Percentiles rank a stretch among this genome's conserved stretches.
Evolutionary conservation across 192 early-diverging fungal genomes (phyloP).

Genomic region (Oehlia diaphana): DNA sequence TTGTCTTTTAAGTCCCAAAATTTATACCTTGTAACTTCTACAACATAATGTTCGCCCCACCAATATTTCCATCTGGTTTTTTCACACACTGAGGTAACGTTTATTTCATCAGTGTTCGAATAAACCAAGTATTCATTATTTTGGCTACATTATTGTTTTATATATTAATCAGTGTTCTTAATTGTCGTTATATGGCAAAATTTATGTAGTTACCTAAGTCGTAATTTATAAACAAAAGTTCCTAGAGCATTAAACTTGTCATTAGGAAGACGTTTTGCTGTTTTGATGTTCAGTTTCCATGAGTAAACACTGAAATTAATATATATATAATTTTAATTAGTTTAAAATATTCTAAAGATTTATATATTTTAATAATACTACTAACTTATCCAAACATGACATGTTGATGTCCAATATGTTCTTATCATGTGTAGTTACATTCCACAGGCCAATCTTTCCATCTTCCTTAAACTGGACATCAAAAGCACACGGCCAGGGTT

Average conservation of each 20-base stretch:
- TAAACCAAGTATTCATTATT: conserved; percentile 34
- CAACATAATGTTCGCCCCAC: conserved; percentile 39
- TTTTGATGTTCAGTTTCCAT: conserved; percentile 38
- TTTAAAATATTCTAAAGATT: not conserved
- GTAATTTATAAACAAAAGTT: conserved; percentile 33
- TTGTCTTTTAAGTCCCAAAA: conserved; percentile 32
- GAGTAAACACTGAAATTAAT: conserved; percentile 37
- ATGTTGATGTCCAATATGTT: conserved; percentile 33
- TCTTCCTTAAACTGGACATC: conserved; percentile 34
- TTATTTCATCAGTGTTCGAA: conserved; percentile 30
- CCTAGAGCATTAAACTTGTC: conserved; percentile 34
- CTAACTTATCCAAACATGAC: conserved; percentile 37
- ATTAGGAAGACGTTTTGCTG: conserved; percentile 34
- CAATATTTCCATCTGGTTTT: conserved; percentile 42
- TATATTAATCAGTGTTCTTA: not conserved
- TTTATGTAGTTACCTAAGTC: conserved; percentile 25
- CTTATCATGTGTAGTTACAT: conserved; percentile 34
- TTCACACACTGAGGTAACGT: conserved; percentile 31
- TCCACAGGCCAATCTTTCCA: conserved; percentile 40
- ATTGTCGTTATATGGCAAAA: not conserved
- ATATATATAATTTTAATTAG: not conserved
- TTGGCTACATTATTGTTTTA: not conserved
- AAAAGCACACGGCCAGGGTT: not conserved
- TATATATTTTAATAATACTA: not conserved
- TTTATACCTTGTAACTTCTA: conserved; percentile 45